phyloP scores from a whole-genome alignment of 495 filamentous ascomycete genomes.

The Tuber magnatum region DNA sequence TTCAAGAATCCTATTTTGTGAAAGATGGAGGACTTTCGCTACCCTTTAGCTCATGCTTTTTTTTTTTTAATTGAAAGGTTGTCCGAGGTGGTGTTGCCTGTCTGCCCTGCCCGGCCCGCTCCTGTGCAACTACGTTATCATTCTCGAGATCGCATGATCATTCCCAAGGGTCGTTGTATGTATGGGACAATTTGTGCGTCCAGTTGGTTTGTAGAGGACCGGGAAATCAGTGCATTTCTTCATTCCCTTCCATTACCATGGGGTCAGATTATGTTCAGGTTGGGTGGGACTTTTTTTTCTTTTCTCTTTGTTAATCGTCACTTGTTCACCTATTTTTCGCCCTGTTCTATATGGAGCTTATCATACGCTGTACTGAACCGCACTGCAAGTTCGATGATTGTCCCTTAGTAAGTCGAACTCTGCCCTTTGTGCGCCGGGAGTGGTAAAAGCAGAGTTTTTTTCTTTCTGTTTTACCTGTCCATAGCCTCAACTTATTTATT shows the following conservation, averaged over 20 bases:
- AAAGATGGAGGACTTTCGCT: neutral
- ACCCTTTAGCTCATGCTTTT: neutral
- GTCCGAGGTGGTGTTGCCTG: neutral
- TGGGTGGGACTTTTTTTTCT: neutral
- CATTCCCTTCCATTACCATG: neutral
- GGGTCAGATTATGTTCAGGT: neutral
- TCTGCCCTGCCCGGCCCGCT: neutral
- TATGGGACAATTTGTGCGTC: neutral
- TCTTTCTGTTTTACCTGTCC: neutral
- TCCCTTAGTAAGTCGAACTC: neutral
- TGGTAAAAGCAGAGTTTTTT: neutral
- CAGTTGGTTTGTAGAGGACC: neutral
- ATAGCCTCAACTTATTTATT: slow-evolving; percentile 1
- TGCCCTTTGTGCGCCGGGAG: neutral
- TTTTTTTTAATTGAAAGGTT: neutral
- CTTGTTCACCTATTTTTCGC: neutral
- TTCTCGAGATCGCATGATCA: neutral
- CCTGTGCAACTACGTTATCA: neutral
- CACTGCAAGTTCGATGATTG: neutral
- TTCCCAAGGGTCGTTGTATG: neutral
- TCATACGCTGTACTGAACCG: neutral
- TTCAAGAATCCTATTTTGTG: neutral
- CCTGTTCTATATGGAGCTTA: neutral
- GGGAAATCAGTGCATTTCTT: neutral
- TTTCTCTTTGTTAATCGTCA: neutral